phyloP scores from a whole-genome alignment of 345 rosid genomes.

The Xanthoceras sorbifolium region DNA sequence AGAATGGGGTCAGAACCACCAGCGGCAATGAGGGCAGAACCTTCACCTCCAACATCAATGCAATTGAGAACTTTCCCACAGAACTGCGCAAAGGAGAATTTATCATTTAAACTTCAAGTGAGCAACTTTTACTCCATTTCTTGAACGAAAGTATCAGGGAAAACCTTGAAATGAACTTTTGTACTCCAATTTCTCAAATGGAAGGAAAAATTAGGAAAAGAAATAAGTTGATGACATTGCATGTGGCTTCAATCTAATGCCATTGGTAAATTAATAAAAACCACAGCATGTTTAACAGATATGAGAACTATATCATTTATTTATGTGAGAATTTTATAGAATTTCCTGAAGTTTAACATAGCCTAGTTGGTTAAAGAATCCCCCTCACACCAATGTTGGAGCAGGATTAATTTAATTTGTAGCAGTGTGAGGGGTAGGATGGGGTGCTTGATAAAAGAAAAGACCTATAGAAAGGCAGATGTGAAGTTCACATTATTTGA shows the following conservation, averaged over 20 bases:
- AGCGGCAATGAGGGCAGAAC: conserved; percentile 84
- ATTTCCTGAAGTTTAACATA: too few relatives aligned
- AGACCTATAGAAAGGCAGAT: background rate
- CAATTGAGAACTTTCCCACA: conserved; percentile 83
- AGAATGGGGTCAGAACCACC: conserved; percentile 90
- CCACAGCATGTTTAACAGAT: too few relatives aligned
- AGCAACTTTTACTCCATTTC: background rate
- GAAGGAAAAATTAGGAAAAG: background rate
- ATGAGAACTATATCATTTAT: too few relatives aligned
- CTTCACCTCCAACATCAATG: conserved; percentile 91
- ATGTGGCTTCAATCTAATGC: background rate
- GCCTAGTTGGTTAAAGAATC: too few relatives aligned
- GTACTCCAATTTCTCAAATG: background rate
- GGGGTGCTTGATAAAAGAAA: background rate
- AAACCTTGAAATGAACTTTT: background rate
- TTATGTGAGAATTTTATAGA: too few relatives aligned
- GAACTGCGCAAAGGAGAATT: conserved; percentile 47
- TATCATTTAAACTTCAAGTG: conserved; percentile 3
- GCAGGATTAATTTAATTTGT: too few relatives aligned
- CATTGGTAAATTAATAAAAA: background rate
- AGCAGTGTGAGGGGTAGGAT: background rate
- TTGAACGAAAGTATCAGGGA: background rate
- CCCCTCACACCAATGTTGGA: background rate
- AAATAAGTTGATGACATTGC: background rate
- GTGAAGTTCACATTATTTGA: too few relatives aligned